phyloP scores from a whole-genome alignment of 1,284 basidiomycete species.

The Marasmius sp. region DNA sequence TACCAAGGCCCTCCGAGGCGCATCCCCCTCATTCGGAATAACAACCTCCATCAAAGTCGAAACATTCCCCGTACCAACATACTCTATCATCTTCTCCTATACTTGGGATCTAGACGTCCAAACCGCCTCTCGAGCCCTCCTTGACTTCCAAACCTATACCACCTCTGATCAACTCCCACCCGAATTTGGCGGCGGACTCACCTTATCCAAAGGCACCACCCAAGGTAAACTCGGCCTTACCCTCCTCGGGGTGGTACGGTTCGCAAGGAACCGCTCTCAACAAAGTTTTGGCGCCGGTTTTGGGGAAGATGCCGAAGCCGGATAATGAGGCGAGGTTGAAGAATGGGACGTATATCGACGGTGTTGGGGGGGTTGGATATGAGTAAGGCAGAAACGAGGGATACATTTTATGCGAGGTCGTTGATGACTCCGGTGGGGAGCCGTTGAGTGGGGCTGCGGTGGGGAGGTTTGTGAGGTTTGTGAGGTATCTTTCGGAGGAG shows the following conservation, averaged over 20 bases:
- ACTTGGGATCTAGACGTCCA: slow-evolving; percentile 12
- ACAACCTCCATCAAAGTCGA: slow-evolving; percentile 27
- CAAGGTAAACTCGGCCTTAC: slow-evolving; percentile 4
- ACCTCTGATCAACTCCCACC: slow-evolving; percentile 8
- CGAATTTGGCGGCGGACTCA: slow-evolving; percentile 12
- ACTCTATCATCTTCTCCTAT: slow-evolving; percentile 21
- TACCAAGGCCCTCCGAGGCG: slow-evolving; percentile 28
- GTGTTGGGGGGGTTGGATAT: neutral
- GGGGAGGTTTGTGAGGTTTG: slow-evolving; percentile 14
- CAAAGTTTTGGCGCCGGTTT: slow-evolving; percentile 26
- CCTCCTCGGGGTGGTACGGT: slow-evolving; percentile 10
- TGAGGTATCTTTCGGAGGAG: slow-evolving; percentile 17
- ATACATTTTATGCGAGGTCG: slow-evolving; percentile 30
- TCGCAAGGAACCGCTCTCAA: neutral
- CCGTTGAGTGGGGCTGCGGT: no score
- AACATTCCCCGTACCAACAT: slow-evolving; percentile 25
- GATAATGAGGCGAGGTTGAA: slow-evolving; percentile 19
- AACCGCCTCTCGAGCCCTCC: slow-evolving; percentile 14
- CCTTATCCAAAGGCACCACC: slow-evolving; percentile 1
- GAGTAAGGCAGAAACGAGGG: neutral
- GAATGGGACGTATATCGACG: slow-evolving; percentile 25
- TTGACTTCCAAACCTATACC: slow-evolving; percentile 17
- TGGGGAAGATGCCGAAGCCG: slow-evolving; percentile 26
- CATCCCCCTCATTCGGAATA: slow-evolving; percentile 32
- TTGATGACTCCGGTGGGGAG: slow-evolving; percentile 15